phyloP scores from a whole-genome alignment of 2,329 filamentous ascomycete genomes.

The Botryotinia convoluta region DNA sequence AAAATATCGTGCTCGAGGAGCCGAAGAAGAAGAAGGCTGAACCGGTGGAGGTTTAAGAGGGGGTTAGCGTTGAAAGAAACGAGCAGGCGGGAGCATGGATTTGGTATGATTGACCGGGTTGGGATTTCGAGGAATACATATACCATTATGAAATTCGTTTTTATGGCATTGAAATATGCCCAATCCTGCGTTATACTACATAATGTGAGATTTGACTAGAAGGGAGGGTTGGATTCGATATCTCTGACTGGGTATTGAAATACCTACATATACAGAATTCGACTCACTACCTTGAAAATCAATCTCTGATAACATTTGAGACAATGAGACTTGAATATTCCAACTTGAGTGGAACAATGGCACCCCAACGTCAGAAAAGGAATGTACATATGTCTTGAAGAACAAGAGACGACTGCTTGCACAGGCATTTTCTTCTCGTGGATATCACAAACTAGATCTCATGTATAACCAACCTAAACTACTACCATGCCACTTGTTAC shows the following conservation, averaged over 20 bases:
- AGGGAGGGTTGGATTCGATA: neutral
- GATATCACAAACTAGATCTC: neutral
- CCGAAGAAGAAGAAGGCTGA: constrained; percentile 89
- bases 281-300: neutral
- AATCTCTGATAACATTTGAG: neutral
- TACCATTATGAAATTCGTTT: neutral
- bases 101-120: neutral
- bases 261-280: neutral
- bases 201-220: neutral
- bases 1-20: constrained; percentile 92
- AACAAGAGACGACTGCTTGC: neutral
- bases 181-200: neutral
- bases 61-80: neutral
- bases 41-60: constrained; percentile 5
- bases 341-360: neutral
- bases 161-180: neutral
- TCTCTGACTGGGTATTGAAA: neutral
- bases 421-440: neutral
- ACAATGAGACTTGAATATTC: neutral
- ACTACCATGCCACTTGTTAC: neutral
- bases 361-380: neutral
- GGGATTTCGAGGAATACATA: neutral
- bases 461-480: neutral
- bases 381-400: neutral
- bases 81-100: neutral